These are phyloP conservation scores for Torulaspora delbrueckii DNA, from an alignment of 805 yeast genomes.

Conservation along the genomic window DNA sequence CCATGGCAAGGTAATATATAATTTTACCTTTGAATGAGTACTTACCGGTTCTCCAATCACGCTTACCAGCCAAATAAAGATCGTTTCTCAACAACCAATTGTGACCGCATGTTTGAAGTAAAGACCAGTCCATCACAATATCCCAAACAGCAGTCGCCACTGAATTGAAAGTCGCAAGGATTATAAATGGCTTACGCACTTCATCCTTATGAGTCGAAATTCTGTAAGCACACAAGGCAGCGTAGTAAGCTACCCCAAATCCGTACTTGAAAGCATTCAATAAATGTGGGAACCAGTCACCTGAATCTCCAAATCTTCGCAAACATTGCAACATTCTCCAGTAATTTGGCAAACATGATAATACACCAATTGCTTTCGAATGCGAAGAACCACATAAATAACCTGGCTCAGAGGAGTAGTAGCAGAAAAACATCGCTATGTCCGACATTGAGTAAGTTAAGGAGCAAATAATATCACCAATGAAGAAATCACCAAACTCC, in stretches of 20 bases:
- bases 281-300: slow-evolving; percentile 94
- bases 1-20: slow-evolving; percentile 69
- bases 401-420: slow-evolving; percentile 54
- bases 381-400: slow-evolving; percentile 67
- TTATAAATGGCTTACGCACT: slow-evolving; percentile 57
- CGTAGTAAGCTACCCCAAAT: slow-evolving; percentile 61
- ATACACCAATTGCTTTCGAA: slow-evolving; percentile 76
- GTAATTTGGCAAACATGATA: slow-evolving; percentile 76
- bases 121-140: slow-evolving; percentile 91
- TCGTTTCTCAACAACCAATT: slow-evolving; percentile 64
- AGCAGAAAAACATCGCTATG: slow-evolving; percentile 77
- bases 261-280: slow-evolving; percentile 81
- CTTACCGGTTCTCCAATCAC: slow-evolving; percentile 34
- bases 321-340: slow-evolving; percentile 91
- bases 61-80: slow-evolving; percentile 51
- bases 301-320: slow-evolving; percentile 87
- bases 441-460: slow-evolving; percentile 85
- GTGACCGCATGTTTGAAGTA: slow-evolving; percentile 60
- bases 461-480: slow-evolving; percentile 89
- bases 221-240: slow-evolving; percentile 72
- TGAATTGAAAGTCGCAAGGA: slow-evolving; percentile 72
- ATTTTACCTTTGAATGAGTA: slow-evolving; percentile 33
- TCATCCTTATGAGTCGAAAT: slow-evolving; percentile 28
- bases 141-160: slow-evolving; percentile 77
- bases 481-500: slow-evolving; percentile 87